Base-by-base conservation (phyloP, 805 yeast genomes). In the Yarrowia sp. region DNA sequence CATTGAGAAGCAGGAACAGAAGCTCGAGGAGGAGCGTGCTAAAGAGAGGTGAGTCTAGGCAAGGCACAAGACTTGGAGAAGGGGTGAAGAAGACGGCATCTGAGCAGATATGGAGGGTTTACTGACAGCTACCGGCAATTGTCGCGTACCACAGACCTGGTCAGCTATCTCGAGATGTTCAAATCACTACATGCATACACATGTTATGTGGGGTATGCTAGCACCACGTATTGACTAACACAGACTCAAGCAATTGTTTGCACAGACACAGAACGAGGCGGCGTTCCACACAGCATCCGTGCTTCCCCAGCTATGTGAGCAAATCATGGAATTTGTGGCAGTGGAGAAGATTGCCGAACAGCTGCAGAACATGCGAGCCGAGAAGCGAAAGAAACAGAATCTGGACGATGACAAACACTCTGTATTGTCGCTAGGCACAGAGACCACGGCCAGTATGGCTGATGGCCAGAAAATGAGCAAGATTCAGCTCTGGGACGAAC, bases 241-340 rank as follows among this genome's bases (percentile, higher is more conserved):
- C 53, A 61, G 66, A 68, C 89, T 93, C 69, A 87, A 87, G 72
- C 83, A 94, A 72, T 80, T 97, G 69, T 94, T 92, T 73, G 87
- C 89, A 63, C 97, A 92, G 79, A 94, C 97, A 10, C 98, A 93
- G 74, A 87, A 88, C 72, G 98, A 94, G 77, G 91, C 97, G 53
- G 83, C 89, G 65, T 87, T 86, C 79, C 94, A 98, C 0, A 86
- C 93, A 61, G 81, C 90, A 74, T 92, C 96, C 3, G 82, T 94
- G 70, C 80, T 91, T 56, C 97, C 97, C 1, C 91, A 91, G 7
- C 80, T 93, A 52, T 82, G 87, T 5, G 83, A 83, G 44, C 91
- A 90, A 15, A 83, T 91, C 9, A 77, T 87, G 69, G 85, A 83
- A 20, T 80, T 80, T 66, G 80, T 88, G 70, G 87, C 90, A 6